Base-by-base conservation (phyloP, 177 flowering plant species). In the Tripterygium wilfordii region DNA sequence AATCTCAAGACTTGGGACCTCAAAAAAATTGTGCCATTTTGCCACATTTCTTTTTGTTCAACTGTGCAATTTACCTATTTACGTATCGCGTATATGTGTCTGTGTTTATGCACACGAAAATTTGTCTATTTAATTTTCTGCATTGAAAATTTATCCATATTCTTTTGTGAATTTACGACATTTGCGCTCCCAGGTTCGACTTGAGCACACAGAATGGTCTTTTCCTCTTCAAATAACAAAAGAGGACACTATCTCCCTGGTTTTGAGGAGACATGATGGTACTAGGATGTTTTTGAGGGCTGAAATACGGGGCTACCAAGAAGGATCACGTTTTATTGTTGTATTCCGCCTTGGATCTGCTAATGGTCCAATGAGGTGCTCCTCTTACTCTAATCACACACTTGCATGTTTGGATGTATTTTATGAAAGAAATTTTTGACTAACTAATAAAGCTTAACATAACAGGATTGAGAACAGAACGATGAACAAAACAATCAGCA, bases 221-320 rank as follows among this genome's bases (percentile, higher is more conserved):
- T 78, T 62, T 67, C 99, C 99, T 56, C 38, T 92, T 65, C 77
- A 75, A 54, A 76, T 86, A 50, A 38, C 41, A 20, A 86, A 79
- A 64, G 99, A 92, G 55, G 99, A 89, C 57, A 84, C 94, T 14
- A 43, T 89, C 36, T 71, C 44, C 46, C 42, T 86, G 30, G 86
- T 79, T 48, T 65, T 86, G 64, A 80, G 82, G 58, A 69, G 64
- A 18, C 50, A 44, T 39, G 60, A 73, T 68, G 86, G 88, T 43
- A 55, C 56, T 28, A 59, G 80, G 30, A 79, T 42, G 53, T 73
- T 76, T 69, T 56, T 92, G 66, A 75, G 70, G 57, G 68, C 73
- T 29, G 99, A 88, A 67, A 78, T 92, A 51, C 94, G 99, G 27
- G 99, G 97, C 33, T 89, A 79, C 56, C 97, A 92, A 67, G 99